Percentiles rank a stretch among this genome's conserved stretches.
phyloP scores from a whole-genome alignment of 169 alveolate species.

The Theileria annulata region DNA sequence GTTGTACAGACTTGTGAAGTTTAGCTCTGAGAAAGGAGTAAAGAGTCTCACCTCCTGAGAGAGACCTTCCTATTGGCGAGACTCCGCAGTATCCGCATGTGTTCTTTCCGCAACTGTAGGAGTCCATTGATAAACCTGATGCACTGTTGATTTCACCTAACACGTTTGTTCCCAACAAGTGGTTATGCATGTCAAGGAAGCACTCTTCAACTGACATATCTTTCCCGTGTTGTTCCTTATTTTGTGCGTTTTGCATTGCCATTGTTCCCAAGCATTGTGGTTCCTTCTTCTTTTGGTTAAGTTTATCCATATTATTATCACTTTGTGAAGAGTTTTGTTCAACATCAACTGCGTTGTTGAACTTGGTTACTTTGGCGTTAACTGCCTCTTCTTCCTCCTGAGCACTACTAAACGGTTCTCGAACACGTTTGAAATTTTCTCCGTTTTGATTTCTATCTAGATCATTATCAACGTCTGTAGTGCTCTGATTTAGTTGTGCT shows the following conservation, averaged over 20 bases:
- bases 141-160: neutral
- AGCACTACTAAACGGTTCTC: neutral
- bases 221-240: neutral
- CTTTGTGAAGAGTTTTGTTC: neutral
- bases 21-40: constrained; percentile 66
- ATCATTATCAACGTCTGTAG: neutral
- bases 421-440: neutral
- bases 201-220: constrained; percentile 12
- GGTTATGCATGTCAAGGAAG: constrained; percentile 8
- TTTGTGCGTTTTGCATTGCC: neutral
- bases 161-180: neutral
- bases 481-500: constrained; percentile 3
- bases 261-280: neutral
- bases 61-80: constrained; percentile 51
- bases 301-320: neutral
- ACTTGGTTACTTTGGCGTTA: neutral
- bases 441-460: constrained; percentile 27
- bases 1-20: constrained; percentile 74
- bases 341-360: neutral
- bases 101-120: constrained; percentile 59
- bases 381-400: constrained; percentile 8
- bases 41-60: constrained; percentile 48
- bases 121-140: neutral
- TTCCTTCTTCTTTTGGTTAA: constrained; percentile 6
- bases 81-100: constrained; percentile 64